phyloP scores from a whole-genome alignment of 148 eudicot species.

The Persicaria maculosa region DNA sequence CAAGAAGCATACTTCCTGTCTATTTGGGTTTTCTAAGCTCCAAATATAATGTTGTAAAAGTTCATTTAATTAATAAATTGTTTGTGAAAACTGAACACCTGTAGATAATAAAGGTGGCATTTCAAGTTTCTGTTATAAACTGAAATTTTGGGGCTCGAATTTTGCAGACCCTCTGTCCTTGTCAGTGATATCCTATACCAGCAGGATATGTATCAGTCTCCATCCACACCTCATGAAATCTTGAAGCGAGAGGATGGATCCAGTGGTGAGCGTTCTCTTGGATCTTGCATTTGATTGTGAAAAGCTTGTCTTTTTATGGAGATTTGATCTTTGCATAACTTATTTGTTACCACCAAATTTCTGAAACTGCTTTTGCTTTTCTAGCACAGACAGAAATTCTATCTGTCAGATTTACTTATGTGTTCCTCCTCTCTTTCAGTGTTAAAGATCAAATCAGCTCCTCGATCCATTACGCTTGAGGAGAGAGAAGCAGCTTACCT shows the following conservation, averaged over 20 bases:
- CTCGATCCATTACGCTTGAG: conserved; percentile 36
- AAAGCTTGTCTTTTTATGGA: background rate
- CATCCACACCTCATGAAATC: conserved; percentile 39
- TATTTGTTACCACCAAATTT: background rate
- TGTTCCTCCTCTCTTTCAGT: conserved; percentile 25
- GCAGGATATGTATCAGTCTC: conserved; percentile 47
- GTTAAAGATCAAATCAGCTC: conserved; percentile 29
- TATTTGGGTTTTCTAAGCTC: background rate
- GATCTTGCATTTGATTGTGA: background rate
- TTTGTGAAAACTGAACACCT: background rate
- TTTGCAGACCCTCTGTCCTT: conserved; percentile 79
- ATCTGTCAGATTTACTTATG: background rate
- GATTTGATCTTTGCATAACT: background rate
- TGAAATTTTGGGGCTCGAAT: conserved; percentile 2
- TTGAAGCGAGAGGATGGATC: conserved; percentile 46
- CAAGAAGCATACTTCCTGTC: conserved; percentile 2
- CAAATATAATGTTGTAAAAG: background rate
- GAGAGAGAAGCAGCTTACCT: conserved; percentile 83
- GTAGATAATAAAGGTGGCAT: background rate
- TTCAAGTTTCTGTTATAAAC: background rate
- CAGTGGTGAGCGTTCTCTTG: conserved; percentile 34
- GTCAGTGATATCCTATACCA: conserved; percentile 83
- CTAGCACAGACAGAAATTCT: background rate
- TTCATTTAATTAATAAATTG: background rate
- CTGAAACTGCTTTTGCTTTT: background rate